Evolutionary conservation across 805 yeast genomes (phyloP), one percentile per base, ranked within the genome.

Genomic region (Pichia occidentalis): DNA sequence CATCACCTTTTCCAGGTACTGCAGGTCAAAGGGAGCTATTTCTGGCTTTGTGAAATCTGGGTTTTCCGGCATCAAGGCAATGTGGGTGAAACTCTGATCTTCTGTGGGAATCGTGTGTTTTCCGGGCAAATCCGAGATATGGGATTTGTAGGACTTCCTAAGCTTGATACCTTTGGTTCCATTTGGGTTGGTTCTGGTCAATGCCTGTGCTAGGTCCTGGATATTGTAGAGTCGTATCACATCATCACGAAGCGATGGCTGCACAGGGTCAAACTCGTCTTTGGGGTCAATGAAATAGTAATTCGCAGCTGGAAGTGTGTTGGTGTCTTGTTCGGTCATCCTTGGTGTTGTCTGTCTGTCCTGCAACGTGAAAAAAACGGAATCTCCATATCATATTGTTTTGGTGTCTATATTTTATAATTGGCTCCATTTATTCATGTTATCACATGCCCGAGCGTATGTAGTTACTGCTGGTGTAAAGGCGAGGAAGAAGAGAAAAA

Each of bases 141-240:
- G 97, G 47, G 88, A 87, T 59, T 92, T 92, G 63, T 92, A 92
- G 0, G 97, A 86, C 61, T 92, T 92, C 51, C 98, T 72, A 39
- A 92, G 71, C 61, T 92, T 92, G 26, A 87, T 87, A 38, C 95
- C 96, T 49, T 85, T 87, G 1, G 92, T 73, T 0, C 96, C 95
- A 51, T 82, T 94, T 2, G 86, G 80, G 51, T 85, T 87, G 9
- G 80, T 71, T 53, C 98, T 72, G 1, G 96, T 95, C 29, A 92
- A 80, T 4, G 95, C 79, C 38, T 73, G 68, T 1, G 95, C 84
- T 11, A 88, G 63, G 2, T 69, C 71, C 27, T 73, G 71, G 28
- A 92, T 61, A 2, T 78, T 79, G 50, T 86, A 92, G 12, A 82
- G 58, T 19, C 73, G 63, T 16, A 87, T 70, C 36, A 92, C 65